Conservation (phyloP, 768 basidiomycete genomes). For the Mycena crocata region DNA sequence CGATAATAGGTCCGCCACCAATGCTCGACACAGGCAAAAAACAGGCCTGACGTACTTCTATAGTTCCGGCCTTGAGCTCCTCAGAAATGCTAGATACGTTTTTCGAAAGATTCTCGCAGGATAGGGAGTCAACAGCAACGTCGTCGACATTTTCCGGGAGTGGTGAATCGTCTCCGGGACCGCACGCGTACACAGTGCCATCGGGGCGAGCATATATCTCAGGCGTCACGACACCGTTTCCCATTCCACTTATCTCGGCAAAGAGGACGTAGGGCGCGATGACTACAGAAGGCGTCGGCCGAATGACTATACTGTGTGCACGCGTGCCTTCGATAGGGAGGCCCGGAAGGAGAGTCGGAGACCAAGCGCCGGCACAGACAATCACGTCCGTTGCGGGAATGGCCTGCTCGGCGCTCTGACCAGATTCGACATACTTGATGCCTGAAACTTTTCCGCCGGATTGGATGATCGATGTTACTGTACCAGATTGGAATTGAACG, state of each 20-base stretch:
- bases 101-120: slow-evolving; percentile 66
- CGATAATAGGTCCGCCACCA: slow-evolving; percentile 79
- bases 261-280: slow-evolving; percentile 87
- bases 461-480: slow-evolving; percentile 56
- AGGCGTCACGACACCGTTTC: slow-evolving; percentile 52
- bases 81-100: slow-evolving; percentile 72
- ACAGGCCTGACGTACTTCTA: slow-evolving; percentile 75
- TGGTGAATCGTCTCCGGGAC: slow-evolving; percentile 77
- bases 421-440: slow-evolving; percentile 55
- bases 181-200: slow-evolving; percentile 82
- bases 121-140: slow-evolving; percentile 67
- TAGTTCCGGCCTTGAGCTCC: slow-evolving; percentile 64
- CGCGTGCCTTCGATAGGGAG: slow-evolving; percentile 74
- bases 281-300: slow-evolving; percentile 52
- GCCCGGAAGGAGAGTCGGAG: slow-evolving; percentile 64
- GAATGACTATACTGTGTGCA: slow-evolving; percentile 80
- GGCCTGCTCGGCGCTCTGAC: slow-evolving; percentile 41
- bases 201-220: slow-evolving; percentile 82
- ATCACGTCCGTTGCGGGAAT: slow-evolving; percentile 76
- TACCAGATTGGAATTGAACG: slow-evolving; percentile 58
- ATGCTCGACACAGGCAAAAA: slow-evolving; percentile 74
- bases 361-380: slow-evolving; percentile 91
- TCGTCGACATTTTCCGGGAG: slow-evolving; percentile 80
- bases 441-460: slow-evolving; percentile 57
- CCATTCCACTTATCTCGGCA: slow-evolving; percentile 69